These are phyloP conservation scores for Pythium phragmiticola DNA, from an alignment of 352 stramenopile species.

Conservation along the genomic window DNA sequence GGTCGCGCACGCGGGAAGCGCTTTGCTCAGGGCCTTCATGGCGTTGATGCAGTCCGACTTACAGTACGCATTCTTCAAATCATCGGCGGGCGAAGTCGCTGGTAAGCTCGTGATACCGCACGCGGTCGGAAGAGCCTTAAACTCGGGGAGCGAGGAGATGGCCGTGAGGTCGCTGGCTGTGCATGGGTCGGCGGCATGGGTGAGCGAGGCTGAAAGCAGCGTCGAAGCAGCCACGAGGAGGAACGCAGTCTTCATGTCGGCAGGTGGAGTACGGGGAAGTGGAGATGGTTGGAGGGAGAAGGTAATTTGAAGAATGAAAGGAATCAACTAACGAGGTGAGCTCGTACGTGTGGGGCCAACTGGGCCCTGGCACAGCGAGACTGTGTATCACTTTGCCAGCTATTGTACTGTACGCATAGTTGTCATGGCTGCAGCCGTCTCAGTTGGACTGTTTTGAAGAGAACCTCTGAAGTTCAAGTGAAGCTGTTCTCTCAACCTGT, in stretches of 20 bases:
- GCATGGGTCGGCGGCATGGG: not conserved
- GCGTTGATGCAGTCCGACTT: not conserved
- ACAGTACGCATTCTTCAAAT: not conserved
- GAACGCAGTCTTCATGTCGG: not conserved
- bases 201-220: not conserved
- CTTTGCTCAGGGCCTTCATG: not conserved
- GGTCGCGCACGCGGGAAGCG: not conserved
- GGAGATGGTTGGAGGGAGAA: not conserved
- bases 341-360: too few species aligned
- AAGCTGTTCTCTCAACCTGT: too few species aligned
- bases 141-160: conserved; percentile 3
- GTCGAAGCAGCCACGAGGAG: not conserved
- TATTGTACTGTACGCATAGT: too few species aligned
- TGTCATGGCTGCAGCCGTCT: too few species aligned
- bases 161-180: not conserved
- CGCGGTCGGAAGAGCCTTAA: not conserved
- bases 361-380: too few species aligned
- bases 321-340: not conserved
- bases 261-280: not conserved
- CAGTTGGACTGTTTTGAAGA: too few species aligned
- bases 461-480: too few species aligned
- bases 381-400: too few species aligned
- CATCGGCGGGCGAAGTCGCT: not conserved
- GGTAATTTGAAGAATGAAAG: not conserved
- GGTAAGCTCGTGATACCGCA: not conserved